Base-by-base conservation (phyloP, 208 protist species). In the Wallacemonas collosoma region DNA sequence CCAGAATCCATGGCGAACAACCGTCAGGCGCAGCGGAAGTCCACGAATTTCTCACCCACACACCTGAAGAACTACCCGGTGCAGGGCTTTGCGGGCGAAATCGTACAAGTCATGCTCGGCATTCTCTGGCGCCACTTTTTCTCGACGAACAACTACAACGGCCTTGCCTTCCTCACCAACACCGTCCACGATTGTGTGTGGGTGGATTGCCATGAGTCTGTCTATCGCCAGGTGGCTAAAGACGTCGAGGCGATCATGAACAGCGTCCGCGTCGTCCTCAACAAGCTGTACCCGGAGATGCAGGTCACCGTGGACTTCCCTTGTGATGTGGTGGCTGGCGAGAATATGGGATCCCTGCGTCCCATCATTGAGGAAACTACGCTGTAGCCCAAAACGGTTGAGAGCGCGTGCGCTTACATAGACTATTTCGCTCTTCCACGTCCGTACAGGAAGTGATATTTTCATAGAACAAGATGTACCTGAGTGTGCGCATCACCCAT, bases 141-240 rank as follows among this genome's bases (percentile, higher is more conserved):
- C 35, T 75, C 60, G 9, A 90, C 80, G 38, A 74, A 95, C 65
- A 98, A 98, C 75, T 98, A 97, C 83, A 86, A 86, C 66, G 93
- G 90, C n/a, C 79, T 95, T 1, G 92, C 94, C 36, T 81, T 96
- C 43, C 82, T 98, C 36, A 96, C 86, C 40, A 98, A 98, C 80
- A 98, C 94, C 5, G 94, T 98, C 51, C 94, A 98, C 76, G 94
- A 98, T 71, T 98, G 94, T 55, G 94, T 98, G 44, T 98, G 94
- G 94, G 89, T 98, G 48, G 94, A 98, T 77, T 89, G 83, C 70
- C 92, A 96, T 63, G 73, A 83, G 43, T 94, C 92, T 48, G 81
- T 97, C 9, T 95, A 91, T 67, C 75, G 68, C 26, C 72, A 90
- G 50, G 93, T 97, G 11, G 89, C 83, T 15, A 81, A 88, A 55